These are phyloP conservation scores for Delonix regia DNA, from an alignment of 306 rosid genomes.

Conservation along the genomic window DNA sequence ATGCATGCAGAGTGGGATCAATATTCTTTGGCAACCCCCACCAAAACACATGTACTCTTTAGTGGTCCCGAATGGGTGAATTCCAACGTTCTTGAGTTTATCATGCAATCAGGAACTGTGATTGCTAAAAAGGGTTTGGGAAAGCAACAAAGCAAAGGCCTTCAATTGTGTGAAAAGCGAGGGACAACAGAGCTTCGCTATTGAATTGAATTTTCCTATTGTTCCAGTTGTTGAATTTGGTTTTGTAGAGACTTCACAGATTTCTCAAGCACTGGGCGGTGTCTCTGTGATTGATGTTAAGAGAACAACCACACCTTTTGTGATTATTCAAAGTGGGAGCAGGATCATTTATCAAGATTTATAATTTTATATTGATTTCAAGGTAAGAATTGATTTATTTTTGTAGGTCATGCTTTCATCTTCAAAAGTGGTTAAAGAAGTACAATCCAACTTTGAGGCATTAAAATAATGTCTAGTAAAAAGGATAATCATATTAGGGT, in stretches of 20 bases:
- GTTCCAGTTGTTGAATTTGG: slow-evolving; percentile 25
- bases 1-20: too few relatives aligned
- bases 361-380: background rate
- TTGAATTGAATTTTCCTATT: slow-evolving; percentile 45
- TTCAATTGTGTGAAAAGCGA: slow-evolving; percentile 13
- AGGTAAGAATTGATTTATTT: slow-evolving; percentile 6
- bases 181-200: slow-evolving; percentile 2
- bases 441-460: slow-evolving; percentile 45
- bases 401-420: slow-evolving; percentile 56
- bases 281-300: slow-evolving; percentile 32
- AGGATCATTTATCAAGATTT: background rate
- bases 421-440: slow-evolving; percentile 38
- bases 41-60: slow-evolving; percentile 41
- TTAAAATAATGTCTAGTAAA: slow-evolving; percentile 44
- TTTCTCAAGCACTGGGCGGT: slow-evolving; percentile 40
- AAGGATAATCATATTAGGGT: slow-evolving; percentile 53
- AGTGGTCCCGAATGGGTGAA: slow-evolving; percentile 29
- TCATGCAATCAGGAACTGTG: slow-evolving; percentile 51
- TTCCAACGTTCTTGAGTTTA: slow-evolving; percentile 49
- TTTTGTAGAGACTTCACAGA: slow-evolving; percentile 28
- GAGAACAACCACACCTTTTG: slow-evolving; percentile 17
- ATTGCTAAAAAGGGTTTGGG: slow-evolving; percentile 35
- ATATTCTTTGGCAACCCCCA: too few relatives aligned
- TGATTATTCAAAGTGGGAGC: too few relatives aligned
- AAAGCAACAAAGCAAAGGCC: background rate